Percentiles rank a stretch among this genome's conserved stretches.
Evolutionary conservation across 176 grass and related monocot genomes (phyloP).

Genomic region (Poa annua): DNA sequence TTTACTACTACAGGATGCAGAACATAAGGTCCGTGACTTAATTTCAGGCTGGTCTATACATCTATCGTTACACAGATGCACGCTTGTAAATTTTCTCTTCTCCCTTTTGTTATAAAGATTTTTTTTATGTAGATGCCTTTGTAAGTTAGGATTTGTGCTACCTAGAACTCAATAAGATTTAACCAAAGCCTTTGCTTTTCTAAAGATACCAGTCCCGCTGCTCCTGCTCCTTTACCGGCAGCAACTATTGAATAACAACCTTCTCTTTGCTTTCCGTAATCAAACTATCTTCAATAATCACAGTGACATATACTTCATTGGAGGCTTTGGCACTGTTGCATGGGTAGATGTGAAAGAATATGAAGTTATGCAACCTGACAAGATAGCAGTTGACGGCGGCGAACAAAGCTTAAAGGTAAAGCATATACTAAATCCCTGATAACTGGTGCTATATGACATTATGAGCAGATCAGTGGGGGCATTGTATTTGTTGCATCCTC

Average conservation of each 20-base stretch:
- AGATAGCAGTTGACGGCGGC: constrained; percentile 84
- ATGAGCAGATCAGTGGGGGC: background rate
- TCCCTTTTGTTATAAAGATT: background rate
- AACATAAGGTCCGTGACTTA: constrained; percentile 74
- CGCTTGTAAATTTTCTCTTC: background rate
- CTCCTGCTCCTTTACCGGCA: no score
- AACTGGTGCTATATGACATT: constrained; percentile 7
- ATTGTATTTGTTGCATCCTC: constrained; percentile 13
- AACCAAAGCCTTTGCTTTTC: no score
- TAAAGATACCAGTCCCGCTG: no score
- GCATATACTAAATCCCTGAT: background rate
- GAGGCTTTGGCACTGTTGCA: constrained; percentile 97
- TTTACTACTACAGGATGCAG: constrained; percentile 97
- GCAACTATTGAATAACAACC: no score
- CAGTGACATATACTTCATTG: constrained; percentile 97
- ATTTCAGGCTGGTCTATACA: background rate
- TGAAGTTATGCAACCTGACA: constrained; percentile 83
- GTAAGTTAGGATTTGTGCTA: constrained; percentile 24
- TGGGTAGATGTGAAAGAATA: constrained; percentile 98
- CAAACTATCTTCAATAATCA: constrained; percentile 33
- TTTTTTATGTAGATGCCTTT: background rate
- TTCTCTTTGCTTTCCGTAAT: no score
- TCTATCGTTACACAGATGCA: constrained; percentile 7
- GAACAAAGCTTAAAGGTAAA: constrained; percentile 94
- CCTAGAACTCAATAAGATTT: no score